A percentile compares a stretch with the other conserved stretches of the same genome.
Conservation (phyloP, 257 asterid genomes). For the Nemophila menziesii region DNA sequence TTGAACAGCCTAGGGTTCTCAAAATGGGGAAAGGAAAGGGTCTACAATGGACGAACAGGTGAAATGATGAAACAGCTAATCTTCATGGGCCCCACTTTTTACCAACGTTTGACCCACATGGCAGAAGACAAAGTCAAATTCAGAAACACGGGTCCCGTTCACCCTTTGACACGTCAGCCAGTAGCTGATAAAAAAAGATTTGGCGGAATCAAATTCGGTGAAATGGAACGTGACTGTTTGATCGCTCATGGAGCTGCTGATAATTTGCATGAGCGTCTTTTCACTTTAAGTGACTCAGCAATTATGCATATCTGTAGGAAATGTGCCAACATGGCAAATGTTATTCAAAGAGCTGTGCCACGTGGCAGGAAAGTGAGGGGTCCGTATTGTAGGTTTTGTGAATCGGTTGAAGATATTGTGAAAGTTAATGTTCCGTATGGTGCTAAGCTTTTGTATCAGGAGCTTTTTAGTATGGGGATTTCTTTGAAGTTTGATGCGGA, state of each 20-base stretch:
- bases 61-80: constrained; percentile 50
- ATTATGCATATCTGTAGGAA: constrained; percentile 79
- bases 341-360: constrained; percentile 46
- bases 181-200: constrained; percentile 88
- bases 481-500: constrained; percentile 74
- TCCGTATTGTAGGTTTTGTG: constrained; percentile 73
- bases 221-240: constrained; percentile 92
- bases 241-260: constrained; percentile 92
- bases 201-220: constrained; percentile 89
- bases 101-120: constrained; percentile 90
- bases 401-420: constrained; percentile 62
- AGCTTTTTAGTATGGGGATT: constrained; percentile 89
- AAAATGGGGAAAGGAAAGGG: constrained; percentile 83
- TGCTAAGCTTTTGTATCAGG: constrained; percentile 79
- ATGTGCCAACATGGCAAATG: constrained; percentile 69
- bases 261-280: constrained; percentile 78
- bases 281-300: constrained; percentile 80
- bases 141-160: constrained; percentile 86
- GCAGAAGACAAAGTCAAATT: constrained; percentile 93
- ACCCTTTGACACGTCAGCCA: constrained; percentile 95
- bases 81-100: constrained; percentile 90
- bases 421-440: constrained; percentile 82
- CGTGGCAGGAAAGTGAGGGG: constrained; percentile 75
- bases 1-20: constrained; percentile 63
- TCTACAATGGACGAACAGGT: constrained; percentile 70